Conservation (phyloP, 164 flowering plant genomes). For the Chimonanthus praecox region DNA sequence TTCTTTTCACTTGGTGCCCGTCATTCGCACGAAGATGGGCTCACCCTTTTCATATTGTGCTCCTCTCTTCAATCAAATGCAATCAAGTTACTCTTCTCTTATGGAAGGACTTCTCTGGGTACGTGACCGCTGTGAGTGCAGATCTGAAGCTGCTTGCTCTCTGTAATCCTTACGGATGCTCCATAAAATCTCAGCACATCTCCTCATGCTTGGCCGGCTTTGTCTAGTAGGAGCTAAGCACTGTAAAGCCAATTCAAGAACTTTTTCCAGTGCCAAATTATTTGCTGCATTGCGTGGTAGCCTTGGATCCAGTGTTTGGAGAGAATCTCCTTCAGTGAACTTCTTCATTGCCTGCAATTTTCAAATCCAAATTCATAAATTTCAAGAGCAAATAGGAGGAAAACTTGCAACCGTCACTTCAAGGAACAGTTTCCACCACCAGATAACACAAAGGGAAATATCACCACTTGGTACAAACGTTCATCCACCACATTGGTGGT, state of each 20-base stretch:
- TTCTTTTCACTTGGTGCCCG: not conserved
- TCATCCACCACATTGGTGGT: too few species aligned
- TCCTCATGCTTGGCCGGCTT: conserved; percentile 71
- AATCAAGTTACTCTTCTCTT: conserved; percentile 18
- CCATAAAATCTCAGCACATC: conserved; percentile 89
- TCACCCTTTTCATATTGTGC: not conserved
- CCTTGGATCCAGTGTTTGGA: conserved; percentile 60
- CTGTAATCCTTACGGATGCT: conserved; percentile 75
- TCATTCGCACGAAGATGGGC: not conserved
- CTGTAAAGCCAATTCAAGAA: conserved; percentile 68
- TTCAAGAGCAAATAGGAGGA: not conserved
- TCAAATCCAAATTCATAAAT: not conserved
- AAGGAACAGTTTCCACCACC: not conserved
- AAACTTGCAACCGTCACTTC: not conserved
- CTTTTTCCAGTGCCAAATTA: conserved; percentile 48
- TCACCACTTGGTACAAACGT: too few species aligned
- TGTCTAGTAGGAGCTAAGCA: conserved; percentile 74
- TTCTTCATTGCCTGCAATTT: conserved; percentile 71
- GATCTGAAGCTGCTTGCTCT: conserved; percentile 38
- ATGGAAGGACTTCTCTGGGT: conserved; percentile 26
- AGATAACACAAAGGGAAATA: too few species aligned
- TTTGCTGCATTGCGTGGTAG: conserved; percentile 40
- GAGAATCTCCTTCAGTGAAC: conserved; percentile 61
- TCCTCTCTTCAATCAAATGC: not conserved
- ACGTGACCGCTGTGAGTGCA: conserved; percentile 30